Evolutionary conservation across 2,329 filamentous ascomycete genomes (phyloP), one percentile per base, ranked within the genome.

Genomic region (Venturia oleaginea): DNA sequence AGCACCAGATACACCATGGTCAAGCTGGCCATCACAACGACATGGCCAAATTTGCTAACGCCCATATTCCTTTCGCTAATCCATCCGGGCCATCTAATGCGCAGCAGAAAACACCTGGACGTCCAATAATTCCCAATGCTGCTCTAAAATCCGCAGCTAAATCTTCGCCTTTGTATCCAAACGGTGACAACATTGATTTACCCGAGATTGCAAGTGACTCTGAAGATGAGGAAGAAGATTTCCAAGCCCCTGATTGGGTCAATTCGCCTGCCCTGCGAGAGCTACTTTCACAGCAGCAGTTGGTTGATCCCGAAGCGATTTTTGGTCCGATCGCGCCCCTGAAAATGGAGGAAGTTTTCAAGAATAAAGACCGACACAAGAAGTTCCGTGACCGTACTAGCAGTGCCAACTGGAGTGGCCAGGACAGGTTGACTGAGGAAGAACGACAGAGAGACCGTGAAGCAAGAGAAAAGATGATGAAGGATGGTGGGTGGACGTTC

Each of bases 291-390:
- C 82, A 86, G 61, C 95, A 99, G 74, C 92, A 99, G 75, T 84
- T 86, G 11, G 83, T 94, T 69, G 92, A 99, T 71, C 91, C 92
- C 0, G 85, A 90, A 71, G 80, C 84, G 43, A 90, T 99, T 63
- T 99, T 99, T 72, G 94, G 94, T 0, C 90, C 91, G 0, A 91
- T 96, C 30, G 87, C 84, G 13, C 90, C 92, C 15, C 81, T 99
- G 68, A 91, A 91, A 71, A 94, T 99, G 88, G 95, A 99, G 71
- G 92, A 97, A 73, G 92, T 97, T 38, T 99, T 99, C 77, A 91
- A 92, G 75, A 92, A 89, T 76, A 92, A 92, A 75, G 91, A 93
- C 64, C 81, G 89, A 68, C 86, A 90, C 75, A 90, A 90, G 79
- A 90, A 91, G 72, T 97, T 97, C 81, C 86, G 95, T 22, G 87